These are phyloP conservation scores for Graphium sp. DNA, from an alignment of 2,329 filamentous ascomycete genomes.

Conservation along the genomic window DNA sequence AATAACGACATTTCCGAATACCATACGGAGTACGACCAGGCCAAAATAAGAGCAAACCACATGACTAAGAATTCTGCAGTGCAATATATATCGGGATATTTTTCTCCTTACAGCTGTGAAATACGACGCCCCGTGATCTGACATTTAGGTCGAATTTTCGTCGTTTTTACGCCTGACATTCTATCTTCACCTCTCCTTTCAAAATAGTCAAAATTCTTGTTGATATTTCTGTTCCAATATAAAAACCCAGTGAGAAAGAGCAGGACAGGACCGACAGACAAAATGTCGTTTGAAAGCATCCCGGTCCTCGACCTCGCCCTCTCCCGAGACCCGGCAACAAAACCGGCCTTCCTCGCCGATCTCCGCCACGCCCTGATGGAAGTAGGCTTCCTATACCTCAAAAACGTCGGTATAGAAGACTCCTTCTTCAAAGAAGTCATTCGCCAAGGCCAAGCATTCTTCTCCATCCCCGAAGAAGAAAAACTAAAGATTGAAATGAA, in stretches of 20 bases:
- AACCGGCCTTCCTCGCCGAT: constrained; percentile 53
- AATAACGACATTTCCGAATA: no score
- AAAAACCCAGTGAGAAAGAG: background rate
- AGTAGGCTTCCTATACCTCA: constrained; percentile 78
- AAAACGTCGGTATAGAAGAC: constrained; percentile 58
- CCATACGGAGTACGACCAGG: no score
- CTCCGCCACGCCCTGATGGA: constrained; percentile 64
- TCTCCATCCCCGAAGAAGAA: constrained; percentile 58
- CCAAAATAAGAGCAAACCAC: no score
- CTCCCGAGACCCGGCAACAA: constrained; percentile 46
- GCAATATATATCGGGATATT: no score
- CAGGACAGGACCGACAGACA: no score
- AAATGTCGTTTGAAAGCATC: constrained; percentile 56
- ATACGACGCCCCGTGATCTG: no score
- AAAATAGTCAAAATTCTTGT: no score
- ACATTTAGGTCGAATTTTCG: no score
- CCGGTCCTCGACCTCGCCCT: constrained; percentile 62
- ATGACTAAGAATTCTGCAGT: no score
- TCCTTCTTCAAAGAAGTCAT: constrained; percentile 50
- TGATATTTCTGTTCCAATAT: constrained; percentile 4
- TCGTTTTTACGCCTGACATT: no score
- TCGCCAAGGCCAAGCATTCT: constrained; percentile 53
- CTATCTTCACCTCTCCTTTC: no score
- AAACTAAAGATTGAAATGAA: constrained; percentile 63
- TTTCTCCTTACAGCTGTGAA: no score